These are phyloP conservation scores for Amanita phalloides DNA, from an alignment of 768 basidiomycete genomes.

Conservation along the genomic window DNA sequence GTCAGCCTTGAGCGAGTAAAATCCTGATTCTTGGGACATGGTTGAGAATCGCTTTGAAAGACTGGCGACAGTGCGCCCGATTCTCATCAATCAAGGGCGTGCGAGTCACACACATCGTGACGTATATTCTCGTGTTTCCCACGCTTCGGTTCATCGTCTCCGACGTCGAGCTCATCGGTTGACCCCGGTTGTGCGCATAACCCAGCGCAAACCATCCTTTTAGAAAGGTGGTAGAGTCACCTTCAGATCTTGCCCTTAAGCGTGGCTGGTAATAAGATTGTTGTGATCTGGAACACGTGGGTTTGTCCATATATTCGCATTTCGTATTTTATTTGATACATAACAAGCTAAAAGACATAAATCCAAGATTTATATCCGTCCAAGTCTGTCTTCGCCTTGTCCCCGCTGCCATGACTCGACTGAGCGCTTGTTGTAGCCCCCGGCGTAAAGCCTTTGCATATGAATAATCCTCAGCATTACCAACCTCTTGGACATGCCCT, in stretches of 20 bases:
- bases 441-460: constrained; percentile 9
- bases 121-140: constrained; percentile 11
- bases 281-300: constrained; percentile 2
- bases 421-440: constrained; percentile 3
- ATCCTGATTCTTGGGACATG: constrained; percentile 29
- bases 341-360: constrained; percentile 8
- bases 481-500: constrained; percentile 75
- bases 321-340: constrained; percentile 21
- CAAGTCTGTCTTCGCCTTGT: constrained; percentile 8
- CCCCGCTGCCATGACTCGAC: constrained; percentile 5
- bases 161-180: constrained; percentile 17
- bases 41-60: neutral
- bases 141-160: constrained; percentile 17
- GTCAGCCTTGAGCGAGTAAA: constrained; percentile 63
- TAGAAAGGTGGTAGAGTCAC: neutral
- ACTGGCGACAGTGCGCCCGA: no score
- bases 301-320: constrained; percentile 12
- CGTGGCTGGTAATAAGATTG: constrained; percentile 7
- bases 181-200: neutral
- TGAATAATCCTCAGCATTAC: constrained; percentile 73
- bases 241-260: neutral
- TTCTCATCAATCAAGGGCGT: no score
- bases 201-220: neutral
- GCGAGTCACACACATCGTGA: neutral
- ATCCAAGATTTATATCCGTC: constrained; percentile 10